A percentile compares a stretch with the other conserved stretches of the same genome.
Evolutionary conservation across 1,284 basidiomycete genomes (phyloP).

Genomic region (Cryptococcus depauperatus): DNA sequence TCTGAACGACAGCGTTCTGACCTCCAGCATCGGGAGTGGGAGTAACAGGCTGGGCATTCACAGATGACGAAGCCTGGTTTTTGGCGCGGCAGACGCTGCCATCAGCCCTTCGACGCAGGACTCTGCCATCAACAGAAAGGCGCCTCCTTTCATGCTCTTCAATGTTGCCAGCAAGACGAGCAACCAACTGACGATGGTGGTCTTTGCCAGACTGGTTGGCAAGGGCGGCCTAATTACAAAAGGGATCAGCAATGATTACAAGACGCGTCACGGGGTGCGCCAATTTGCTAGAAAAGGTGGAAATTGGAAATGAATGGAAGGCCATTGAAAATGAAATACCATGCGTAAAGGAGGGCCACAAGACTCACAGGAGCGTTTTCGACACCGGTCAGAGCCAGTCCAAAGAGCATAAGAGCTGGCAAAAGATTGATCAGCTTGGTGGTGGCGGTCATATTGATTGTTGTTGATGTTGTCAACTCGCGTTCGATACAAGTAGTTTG

Average conservation of each 20-base stretch:
- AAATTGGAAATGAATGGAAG: too few relatives aligned
- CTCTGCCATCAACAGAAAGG: neutral
- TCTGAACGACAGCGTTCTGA: neutral
- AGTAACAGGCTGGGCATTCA: conserved; percentile 19
- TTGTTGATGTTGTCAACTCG: neutral
- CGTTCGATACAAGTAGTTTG: neutral
- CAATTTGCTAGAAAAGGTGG: conserved; percentile 3
- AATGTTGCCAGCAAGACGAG: conserved; percentile 9
- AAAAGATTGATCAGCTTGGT: conserved; percentile 19
- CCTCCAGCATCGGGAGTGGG: conserved; percentile 10
- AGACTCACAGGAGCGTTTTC: conserved; percentile 26
- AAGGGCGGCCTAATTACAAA: conserved; percentile 1
- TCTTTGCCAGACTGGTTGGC: conserved; percentile 3
- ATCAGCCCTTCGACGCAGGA: conserved; percentile 33
- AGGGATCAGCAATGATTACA: conserved; percentile 9
- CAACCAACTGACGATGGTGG: conserved; percentile 28
- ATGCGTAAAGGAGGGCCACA: neutral
- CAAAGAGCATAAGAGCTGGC: conserved; percentile 25
- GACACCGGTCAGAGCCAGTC: conserved; percentile 22
- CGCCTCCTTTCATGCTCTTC: neutral
- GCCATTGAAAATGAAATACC: neutral
- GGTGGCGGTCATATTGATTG: conserved; percentile 8
- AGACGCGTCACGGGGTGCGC: conserved; percentile 1
- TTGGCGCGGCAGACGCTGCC: conserved; percentile 33
- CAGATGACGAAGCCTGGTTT: neutral